Base-by-base conservation (phyloP, 192 early-diverging fungal species). In the Rhizophagus sp. region DNA sequence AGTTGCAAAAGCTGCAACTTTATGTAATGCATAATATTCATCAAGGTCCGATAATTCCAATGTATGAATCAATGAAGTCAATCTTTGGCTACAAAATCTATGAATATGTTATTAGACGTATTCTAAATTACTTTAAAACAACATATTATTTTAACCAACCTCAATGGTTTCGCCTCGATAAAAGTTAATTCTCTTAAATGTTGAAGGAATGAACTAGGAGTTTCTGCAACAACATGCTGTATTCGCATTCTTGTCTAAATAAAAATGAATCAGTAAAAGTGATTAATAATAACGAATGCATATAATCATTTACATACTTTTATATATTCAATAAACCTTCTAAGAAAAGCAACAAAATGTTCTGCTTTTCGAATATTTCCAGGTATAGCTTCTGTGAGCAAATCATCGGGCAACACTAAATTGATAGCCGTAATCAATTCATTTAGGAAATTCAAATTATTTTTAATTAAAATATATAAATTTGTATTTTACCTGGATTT, bases 291-390 rank as follows among this genome's bases (percentile, higher is more conserved):
- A 41, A 27, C 24, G 27, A 67, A 76, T 68, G n/a, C 19, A 49
- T 0, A 36, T 41, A 47, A 12, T 47, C 44, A 47, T 68, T 15
- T 62, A 8, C 24, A 41, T 82, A 93, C 92, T 86, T 97, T 99
- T 30, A 99, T 90, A 75, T 99, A 99, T 85, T 99, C 98, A 77
- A 99, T 90, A 82, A 99, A 98, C 17, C 98, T 91, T 80, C 95
- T 87, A 68, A 99, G 82, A 84, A 99, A 99, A 2, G 94, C 94
- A 10, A 99, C 95, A 88, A 99, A 99, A 85, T 99, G 98, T 82
- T 99, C 97, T 17, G 98, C 98, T 61, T 93, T 88, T 67, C 98
- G 90, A 82, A 99, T 99, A 82, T 97, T 99, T 5, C 98, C 98
- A 2, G 98, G 98, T 12, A 99, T 93, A 1, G 96, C 95, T 79